Conservation (phyloP, 129 eudicot species). For the Calendula officinalis region DNA sequence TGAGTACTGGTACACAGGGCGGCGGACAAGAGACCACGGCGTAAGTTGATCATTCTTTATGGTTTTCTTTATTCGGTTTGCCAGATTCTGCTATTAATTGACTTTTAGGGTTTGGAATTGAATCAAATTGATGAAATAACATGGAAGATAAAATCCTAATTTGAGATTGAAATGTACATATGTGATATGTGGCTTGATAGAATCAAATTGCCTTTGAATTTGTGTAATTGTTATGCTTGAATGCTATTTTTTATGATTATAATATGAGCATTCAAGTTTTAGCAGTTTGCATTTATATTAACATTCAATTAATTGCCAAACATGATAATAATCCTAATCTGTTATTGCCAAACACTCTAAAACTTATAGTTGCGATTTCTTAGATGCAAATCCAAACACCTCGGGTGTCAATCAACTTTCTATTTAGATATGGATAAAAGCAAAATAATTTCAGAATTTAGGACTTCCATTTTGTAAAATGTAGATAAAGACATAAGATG, state of each 20-base stretch:
- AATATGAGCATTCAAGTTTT: background rate
- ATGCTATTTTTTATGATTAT: background rate
- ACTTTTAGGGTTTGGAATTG: slow-evolving; percentile 10
- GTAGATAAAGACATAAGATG: too few species aligned
- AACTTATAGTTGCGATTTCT: background rate
- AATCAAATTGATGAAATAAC: background rate
- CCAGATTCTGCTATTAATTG: background rate
- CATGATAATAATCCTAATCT: too few species aligned
- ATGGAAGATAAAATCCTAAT: too few species aligned
- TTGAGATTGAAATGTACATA: background rate
- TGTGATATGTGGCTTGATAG: slow-evolving; percentile 1
- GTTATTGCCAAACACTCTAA: background rate
- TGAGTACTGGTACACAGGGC: slow-evolving; percentile 73
- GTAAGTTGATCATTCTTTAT: slow-evolving; percentile 39
- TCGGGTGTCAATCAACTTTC: background rate
- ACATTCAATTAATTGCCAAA: background rate
- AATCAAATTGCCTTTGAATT: slow-evolving; percentile 4
- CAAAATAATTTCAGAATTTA: background rate
- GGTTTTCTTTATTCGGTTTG: background rate
- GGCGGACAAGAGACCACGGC: slow-evolving; percentile 99
- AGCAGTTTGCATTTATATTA: background rate
- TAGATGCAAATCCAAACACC: background rate
- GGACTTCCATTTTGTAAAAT: background rate
- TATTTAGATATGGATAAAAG: slow-evolving; percentile 1
- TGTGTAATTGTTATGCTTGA: slow-evolving; percentile 4